Percentiles rank a stretch among this genome's conserved stretches.
These are phyloP conservation scores for Leccinum aurantiacum DNA, from an alignment of 768 basidiomycete species.

Conservation along the genomic window DNA sequence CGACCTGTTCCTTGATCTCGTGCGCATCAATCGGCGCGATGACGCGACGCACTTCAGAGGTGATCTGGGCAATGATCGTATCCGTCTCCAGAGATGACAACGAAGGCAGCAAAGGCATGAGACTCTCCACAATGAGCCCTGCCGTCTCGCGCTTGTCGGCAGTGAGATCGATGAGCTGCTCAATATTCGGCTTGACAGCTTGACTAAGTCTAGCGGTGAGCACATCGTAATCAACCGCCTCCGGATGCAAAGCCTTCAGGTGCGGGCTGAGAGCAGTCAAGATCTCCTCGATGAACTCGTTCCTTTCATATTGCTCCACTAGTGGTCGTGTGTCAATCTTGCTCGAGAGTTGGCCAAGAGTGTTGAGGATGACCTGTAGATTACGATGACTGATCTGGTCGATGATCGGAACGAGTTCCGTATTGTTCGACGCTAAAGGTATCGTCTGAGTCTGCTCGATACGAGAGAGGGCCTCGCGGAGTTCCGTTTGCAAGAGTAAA, in stretches of 20 bases:
- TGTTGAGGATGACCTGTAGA: conserved; percentile 57
- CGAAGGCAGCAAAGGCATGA: conserved; percentile 63
- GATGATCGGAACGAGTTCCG: conserved; percentile 45
- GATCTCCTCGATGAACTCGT: conserved; percentile 61
- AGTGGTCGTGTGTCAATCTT: conserved; percentile 36
- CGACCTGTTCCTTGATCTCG: conserved; percentile 86
- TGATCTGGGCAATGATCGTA: conserved; percentile 56
- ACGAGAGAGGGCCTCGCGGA: conserved; percentile 51
- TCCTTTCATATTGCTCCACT: conserved; percentile 48
- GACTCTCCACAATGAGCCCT: conserved; percentile 69
- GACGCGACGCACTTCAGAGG: conserved; percentile 65
- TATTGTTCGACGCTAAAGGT: conserved; percentile 13
- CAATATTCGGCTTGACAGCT: conserved; percentile 86
- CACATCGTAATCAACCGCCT: conserved; percentile 75
- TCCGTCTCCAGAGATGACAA: conserved; percentile 49
- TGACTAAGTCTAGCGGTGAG: conserved; percentile 75
- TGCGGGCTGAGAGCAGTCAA: conserved; percentile 57
- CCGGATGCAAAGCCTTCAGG: conserved; percentile 58
- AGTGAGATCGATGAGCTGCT: conserved; percentile 84
- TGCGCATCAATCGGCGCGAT: conserved; percentile 80
- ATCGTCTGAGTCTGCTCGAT: conserved; percentile 32
- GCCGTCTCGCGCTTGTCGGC: conserved; percentile 90
- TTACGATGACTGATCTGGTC: conserved; percentile 61
- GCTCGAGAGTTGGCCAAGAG: conserved; percentile 49
- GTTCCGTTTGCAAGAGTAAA: conserved; percentile 55